Conservation (phyloP, 805 yeast species). For the Jamesozyma hellenica region DNA sequence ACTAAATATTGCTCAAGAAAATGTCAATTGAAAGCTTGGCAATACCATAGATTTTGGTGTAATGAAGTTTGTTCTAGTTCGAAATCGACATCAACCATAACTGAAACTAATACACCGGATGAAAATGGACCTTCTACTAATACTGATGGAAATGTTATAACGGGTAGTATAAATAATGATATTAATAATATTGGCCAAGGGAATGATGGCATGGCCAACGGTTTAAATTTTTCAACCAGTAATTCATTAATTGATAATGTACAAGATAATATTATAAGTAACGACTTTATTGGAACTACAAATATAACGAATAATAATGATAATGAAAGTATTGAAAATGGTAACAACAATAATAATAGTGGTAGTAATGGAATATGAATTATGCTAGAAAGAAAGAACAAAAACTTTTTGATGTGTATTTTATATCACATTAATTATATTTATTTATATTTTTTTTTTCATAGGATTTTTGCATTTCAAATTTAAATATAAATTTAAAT, state of each 20-base stretch:
- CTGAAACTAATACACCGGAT: conserved; percentile 15
- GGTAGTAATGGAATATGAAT: no score
- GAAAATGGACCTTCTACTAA: neutral
- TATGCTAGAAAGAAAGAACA: no score
- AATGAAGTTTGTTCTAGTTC: conserved; percentile 34
- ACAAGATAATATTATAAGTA: no score
- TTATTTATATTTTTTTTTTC: no score
- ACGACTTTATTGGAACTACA: no score
- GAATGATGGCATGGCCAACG: neutral
- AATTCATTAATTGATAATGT: neutral
- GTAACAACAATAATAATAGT: neutral
- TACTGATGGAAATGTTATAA: neutral
- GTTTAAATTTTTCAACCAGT: neutral
- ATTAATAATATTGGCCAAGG: neutral
- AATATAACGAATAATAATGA: neutral
- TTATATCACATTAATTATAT: no score
- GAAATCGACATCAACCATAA: conserved; percentile 11
- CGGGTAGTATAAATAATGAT: neutral
- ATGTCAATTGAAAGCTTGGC: conserved; percentile 89
- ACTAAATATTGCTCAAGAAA: conserved; percentile 91
- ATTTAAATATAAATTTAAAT: no score
- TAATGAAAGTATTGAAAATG: neutral
- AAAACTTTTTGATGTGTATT: no score
- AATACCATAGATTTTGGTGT: conserved; percentile 92
- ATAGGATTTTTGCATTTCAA: no score